phyloP scores from a whole-genome alignment of 768 basidiomycete species.

The Macrolepiota albuminosa region DNA sequence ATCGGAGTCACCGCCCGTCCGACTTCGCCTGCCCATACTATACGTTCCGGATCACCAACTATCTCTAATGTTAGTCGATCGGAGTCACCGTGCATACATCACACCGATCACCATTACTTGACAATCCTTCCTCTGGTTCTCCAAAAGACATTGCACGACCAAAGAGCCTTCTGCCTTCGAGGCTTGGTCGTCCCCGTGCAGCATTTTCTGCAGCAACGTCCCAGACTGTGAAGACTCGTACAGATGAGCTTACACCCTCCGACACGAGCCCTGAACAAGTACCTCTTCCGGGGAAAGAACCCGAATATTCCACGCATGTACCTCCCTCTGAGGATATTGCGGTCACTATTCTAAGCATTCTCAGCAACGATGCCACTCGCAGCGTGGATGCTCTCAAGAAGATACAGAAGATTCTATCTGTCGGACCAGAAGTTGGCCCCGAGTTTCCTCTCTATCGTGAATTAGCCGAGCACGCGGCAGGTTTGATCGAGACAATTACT shows the following conservation, averaged over 20 bases:
- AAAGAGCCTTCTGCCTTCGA: constrained; percentile 70
- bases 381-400: constrained; percentile 94
- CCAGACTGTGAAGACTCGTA: constrained; percentile 21
- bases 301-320: constrained; percentile 26
- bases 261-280: constrained; percentile 1
- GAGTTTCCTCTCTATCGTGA: constrained; percentile 70
- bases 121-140: constrained; percentile 28
- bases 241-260: constrained; percentile 3
- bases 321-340: constrained; percentile 58
- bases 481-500: constrained; percentile 85
- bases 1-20: constrained; percentile 44
- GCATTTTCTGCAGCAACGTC: constrained; percentile 30
- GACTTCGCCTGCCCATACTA: constrained; percentile 40
- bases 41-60: constrained; percentile 40
- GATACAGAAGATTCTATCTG: constrained; percentile 80
- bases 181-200: constrained; percentile 61
- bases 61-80: constrained; percentile 28
- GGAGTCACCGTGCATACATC: constrained; percentile 39
- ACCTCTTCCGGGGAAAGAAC: constrained; percentile 1
- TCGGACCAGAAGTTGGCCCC: constrained; percentile 69
- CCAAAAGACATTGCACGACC: constrained; percentile 47
- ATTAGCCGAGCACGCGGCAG: constrained; percentile 73
- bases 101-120: constrained; percentile 21
- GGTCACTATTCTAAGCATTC: constrained; percentile 81
- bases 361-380: constrained; percentile 78